Percentiles rank a stretch among this genome's conserved stretches.
phyloP scores from a whole-genome alignment of 345 rosid species.

The Rhizophora apiculata region DNA sequence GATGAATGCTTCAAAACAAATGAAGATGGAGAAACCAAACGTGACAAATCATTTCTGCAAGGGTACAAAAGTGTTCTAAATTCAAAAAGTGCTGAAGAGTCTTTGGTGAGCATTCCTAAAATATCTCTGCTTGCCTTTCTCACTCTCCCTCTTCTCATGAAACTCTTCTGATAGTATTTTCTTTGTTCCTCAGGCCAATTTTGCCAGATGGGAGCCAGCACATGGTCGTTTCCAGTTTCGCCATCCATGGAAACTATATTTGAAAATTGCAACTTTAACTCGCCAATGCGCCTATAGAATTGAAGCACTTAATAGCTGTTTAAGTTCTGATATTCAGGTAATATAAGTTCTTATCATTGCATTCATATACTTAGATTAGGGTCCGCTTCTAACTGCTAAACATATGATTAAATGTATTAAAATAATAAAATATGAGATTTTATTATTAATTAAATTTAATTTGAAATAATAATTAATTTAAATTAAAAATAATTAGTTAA shows the following conservation, averaged over 20 bases:
- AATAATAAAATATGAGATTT: no score
- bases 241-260: slow-evolving; percentile 79
- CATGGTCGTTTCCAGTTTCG: slow-evolving; percentile 67
- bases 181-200: slow-evolving; percentile 49
- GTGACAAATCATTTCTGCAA: slow-evolving; percentile 34
- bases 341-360: not conserved
- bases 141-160: not conserved
- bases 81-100: slow-evolving; percentile 63
- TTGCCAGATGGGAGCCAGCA: slow-evolving; percentile 82
- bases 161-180: not conserved
- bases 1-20: slow-evolving; percentile 38
- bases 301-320: slow-evolving; percentile 55
- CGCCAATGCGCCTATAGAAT: slow-evolving; percentile 62
- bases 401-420: no score
- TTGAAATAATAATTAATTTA: no score
- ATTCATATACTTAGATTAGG: no score
- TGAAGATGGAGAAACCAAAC: slow-evolving; percentile 22
- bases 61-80: slow-evolving; percentile 52
- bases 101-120: slow-evolving; percentile 48
- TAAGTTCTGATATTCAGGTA: slow-evolving; percentile 44
- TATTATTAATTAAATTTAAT: no score
- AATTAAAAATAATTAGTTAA: no score
- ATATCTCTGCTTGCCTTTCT: not conserved
- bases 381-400: no score
- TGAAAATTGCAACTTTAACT: slow-evolving; percentile 41